These are phyloP conservation scores for Fusarium sp. DNA, from an alignment of 2,329 filamentous ascomycete species.

Conservation along the genomic window DNA sequence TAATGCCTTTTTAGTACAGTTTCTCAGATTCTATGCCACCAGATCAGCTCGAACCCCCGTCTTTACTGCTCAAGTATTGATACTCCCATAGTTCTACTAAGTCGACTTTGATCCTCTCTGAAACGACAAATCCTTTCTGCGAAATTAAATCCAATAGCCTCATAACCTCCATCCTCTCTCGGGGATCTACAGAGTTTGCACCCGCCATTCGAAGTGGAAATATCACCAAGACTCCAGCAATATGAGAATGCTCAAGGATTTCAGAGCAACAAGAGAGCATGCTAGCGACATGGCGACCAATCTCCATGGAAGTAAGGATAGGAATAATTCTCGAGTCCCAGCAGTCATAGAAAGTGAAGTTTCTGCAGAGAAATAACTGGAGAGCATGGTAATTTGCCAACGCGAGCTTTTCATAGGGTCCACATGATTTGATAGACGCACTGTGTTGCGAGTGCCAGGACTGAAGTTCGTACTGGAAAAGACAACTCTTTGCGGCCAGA, in stretches of 20 bases:
- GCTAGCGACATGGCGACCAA: neutral
- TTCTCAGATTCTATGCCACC: accelerated
- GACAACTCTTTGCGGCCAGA: conserved; percentile 12
- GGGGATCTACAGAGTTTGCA: neutral
- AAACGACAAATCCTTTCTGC: conserved; percentile 37
- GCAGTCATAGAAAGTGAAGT: conserved; percentile 37
- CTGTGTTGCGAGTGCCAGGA: neutral
- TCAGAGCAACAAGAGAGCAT: neutral
- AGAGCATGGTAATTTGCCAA: conserved; percentile 27
- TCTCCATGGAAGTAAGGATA: neutral
- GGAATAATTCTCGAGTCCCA: conserved; percentile 30
- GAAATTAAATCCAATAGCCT: conserved; percentile 18
- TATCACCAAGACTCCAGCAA: conserved; percentile 32
- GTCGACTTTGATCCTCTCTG: conserved; percentile 34
- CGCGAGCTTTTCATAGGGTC: neutral
- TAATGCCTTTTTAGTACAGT: accelerated
- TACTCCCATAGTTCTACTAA: conserved; percentile 35
- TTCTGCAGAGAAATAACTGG: conserved; percentile 34
- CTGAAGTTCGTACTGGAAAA: conserved; percentile 5
- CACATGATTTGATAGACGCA: accelerated
- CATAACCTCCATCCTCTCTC: neutral
- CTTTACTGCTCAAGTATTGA: neutral
- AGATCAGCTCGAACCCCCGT: neutral
- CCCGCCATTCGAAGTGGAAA: conserved; percentile 42
- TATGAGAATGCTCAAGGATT: conserved; percentile 7